These are phyloP conservation scores for Ambrosia trifida DNA, from an alignment of 129 eudicot species.

Conservation along the genomic window DNA sequence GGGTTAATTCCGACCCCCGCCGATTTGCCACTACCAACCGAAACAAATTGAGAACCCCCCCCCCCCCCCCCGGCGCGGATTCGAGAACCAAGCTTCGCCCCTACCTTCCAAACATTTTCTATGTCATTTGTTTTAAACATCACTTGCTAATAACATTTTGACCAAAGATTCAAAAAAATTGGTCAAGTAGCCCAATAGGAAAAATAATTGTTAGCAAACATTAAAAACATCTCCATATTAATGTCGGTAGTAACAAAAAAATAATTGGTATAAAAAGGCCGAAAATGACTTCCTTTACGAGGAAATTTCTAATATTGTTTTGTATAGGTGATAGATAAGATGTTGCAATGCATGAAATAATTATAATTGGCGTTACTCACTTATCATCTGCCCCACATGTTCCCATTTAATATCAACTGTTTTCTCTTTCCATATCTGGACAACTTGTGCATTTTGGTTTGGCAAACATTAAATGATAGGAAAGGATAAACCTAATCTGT, in stretches of 20 bases:
- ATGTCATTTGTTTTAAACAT: not conserved
- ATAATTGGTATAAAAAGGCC: not conserved
- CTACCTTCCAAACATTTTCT: too few relatives aligned
- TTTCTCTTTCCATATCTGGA: constrained; percentile 37
- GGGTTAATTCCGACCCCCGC: too few relatives aligned
- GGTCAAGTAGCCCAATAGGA: not conserved
- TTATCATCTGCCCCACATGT: constrained; percentile 37
- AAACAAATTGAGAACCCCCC: too few relatives aligned
- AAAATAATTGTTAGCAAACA: constrained; percentile 11
- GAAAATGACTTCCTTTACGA: constrained; percentile 22
- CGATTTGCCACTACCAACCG: too few relatives aligned
- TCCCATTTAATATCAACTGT: constrained; percentile 32
- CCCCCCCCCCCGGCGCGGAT: too few relatives aligned
- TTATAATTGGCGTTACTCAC: constrained; percentile 20
- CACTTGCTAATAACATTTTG: not conserved
- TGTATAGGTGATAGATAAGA: constrained; percentile 24
- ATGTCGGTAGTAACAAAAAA: not conserved
- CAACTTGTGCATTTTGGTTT: too few relatives aligned
- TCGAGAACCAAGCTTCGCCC: too few relatives aligned
- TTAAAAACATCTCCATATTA: constrained; percentile 9
- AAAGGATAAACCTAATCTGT: too few relatives aligned
- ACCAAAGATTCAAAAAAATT: not conserved
- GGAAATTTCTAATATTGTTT: constrained; percentile 1
- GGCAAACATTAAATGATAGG: too few relatives aligned
- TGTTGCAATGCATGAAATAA: constrained; percentile 28